These are phyloP conservation scores for Curvularia spicifera DNA, from an alignment of 2,329 filamentous ascomycete species.

Conservation along the genomic window DNA sequence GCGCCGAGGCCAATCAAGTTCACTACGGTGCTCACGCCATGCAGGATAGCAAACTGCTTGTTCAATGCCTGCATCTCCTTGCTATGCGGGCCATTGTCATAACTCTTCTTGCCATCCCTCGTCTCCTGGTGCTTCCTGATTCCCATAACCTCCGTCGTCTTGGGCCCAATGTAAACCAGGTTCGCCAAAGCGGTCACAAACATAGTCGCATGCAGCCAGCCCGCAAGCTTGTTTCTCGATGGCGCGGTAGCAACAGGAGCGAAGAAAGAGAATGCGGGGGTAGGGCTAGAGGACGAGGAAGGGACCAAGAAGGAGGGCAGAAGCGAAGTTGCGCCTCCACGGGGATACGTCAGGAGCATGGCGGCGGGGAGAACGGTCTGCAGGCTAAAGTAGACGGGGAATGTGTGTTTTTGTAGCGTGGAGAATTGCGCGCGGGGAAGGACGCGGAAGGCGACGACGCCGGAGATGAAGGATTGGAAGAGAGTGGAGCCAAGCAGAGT, in stretches of 20 bases:
- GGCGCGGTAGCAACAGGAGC: constrained; percentile 2
- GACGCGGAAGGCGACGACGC: constrained; percentile 76
- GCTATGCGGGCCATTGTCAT: constrained; percentile 79
- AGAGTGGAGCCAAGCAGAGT: constrained; percentile 85
- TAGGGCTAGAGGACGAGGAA: neutral
- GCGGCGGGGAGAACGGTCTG: constrained; percentile 77
- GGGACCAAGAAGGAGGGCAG: constrained; percentile 4
- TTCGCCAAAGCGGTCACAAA: constrained; percentile 76
- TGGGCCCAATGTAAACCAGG: constrained; percentile 72
- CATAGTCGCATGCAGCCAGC: constrained; percentile 70
- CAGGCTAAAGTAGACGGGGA: constrained; percentile 87
- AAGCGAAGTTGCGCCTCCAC: constrained; percentile 22
- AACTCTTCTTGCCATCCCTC: constrained; percentile 86
- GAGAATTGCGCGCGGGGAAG: constrained; percentile 83
- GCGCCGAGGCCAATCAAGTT: constrained; percentile 76
- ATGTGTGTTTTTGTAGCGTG: constrained; percentile 75
- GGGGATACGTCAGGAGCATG: constrained; percentile 79
- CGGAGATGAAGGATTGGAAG: constrained; percentile 81
- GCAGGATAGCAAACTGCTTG: constrained; percentile 71
- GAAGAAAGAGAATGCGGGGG: constrained; percentile 5
- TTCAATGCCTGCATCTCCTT: constrained; percentile 73
- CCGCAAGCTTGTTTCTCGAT: constrained; percentile 27
- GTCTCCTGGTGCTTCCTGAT: constrained; percentile 83
- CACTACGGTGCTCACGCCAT: constrained; percentile 79
- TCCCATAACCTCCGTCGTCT: constrained; percentile 75